Percentiles rank a stretch among this genome's conserved stretches.
Evolutionary conservation across 495 filamentous ascomycete genomes (phyloP).

Genomic region (Barbatosphaeria neglecta): DNA sequence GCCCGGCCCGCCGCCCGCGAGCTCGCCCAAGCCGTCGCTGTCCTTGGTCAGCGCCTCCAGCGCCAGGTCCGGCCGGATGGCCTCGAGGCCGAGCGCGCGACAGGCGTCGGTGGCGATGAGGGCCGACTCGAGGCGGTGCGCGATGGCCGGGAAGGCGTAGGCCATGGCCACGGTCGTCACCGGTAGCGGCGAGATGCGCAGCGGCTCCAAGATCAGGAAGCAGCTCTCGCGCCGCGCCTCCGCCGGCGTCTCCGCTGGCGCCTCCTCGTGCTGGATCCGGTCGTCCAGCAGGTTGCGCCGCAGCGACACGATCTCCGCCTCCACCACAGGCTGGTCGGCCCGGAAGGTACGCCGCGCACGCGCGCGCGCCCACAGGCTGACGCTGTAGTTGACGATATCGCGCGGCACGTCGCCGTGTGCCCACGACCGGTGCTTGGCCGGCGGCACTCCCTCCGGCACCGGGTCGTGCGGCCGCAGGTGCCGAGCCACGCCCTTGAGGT

Average conservation of each 20-base stretch:
- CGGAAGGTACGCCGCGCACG: conserved; percentile 25
- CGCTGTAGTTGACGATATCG: conserved; percentile 34
- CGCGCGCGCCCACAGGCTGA: conserved; percentile 26
- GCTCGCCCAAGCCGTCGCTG: conserved; percentile 79
- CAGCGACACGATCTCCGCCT: conserved; percentile 58
- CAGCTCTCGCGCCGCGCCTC: conserved; percentile 24
- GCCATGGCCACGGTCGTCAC: conserved; percentile 50
- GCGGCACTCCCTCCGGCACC: conserved; percentile 23
- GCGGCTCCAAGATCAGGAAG: conserved; percentile 34
- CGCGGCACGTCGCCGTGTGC: conserved; percentile 6
- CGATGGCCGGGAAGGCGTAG: conserved; percentile 70
- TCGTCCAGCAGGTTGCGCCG: conserved; percentile 75
- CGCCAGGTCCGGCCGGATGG: conserved; percentile 54
- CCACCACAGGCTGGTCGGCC: conserved; percentile 63
- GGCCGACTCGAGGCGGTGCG: conserved; percentile 70
- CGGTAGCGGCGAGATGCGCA: conserved; percentile 65
- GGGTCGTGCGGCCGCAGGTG: conserved; percentile 32
- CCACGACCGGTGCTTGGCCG: conserved; percentile 12
- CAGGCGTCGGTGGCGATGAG: conserved; percentile 64
- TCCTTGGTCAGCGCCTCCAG: conserved; percentile 93
- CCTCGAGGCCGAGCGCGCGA: conserved; percentile 41
- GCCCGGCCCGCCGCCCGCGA: no score
- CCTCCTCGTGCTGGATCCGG: conserved; percentile 19
- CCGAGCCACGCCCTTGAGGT: conserved; percentile 26
- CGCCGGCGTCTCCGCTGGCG: no score